These are phyloP conservation scores for Dalbergia oliveri DNA, from an alignment of 306 rosid genomes.

Conservation along the genomic window DNA sequence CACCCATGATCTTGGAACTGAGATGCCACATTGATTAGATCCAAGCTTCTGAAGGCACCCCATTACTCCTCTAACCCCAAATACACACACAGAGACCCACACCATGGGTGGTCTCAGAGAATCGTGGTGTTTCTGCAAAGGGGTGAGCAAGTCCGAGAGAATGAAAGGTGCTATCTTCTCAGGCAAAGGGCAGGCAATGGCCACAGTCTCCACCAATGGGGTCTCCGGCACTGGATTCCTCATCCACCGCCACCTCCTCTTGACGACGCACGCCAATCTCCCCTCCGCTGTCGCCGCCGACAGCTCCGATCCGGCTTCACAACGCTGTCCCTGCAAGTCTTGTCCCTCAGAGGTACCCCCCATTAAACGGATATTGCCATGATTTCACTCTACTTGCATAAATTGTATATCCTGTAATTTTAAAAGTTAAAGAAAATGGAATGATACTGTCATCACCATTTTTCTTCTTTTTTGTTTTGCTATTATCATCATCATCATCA, in stretches of 20 bases:
- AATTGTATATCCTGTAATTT: not conserved
- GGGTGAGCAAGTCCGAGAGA: constrained; percentile 86
- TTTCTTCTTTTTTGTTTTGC: not conserved
- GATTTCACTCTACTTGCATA: constrained; percentile 15
- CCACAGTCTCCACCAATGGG: constrained; percentile 60
- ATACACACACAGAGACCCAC: not conserved
- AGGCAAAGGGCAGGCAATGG: constrained; percentile 77
- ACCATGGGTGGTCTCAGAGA: constrained; percentile 83
- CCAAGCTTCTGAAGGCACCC: constrained; percentile 41
- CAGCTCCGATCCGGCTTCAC: constrained; percentile 78
- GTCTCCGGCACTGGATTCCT: constrained; percentile 73
- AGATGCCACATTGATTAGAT: constrained; percentile 47
- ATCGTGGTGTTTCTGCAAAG: constrained; percentile 98
- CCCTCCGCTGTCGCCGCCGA: constrained; percentile 79
- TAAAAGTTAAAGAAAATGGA: constrained; percentile 13
- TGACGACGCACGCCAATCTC: constrained; percentile 87
- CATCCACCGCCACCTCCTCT: constrained; percentile 85
- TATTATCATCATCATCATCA: no score
- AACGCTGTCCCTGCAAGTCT: constrained; percentile 72
- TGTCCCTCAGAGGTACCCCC: constrained; percentile 55
- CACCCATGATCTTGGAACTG: constrained; percentile 37
- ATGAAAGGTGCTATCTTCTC: constrained; percentile 83
- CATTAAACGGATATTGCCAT: not conserved
- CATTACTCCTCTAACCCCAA: constrained; percentile 37
- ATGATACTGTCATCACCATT: not conserved